These are phyloP conservation scores for Fusarium brevicatenulatum DNA, from an alignment of 2,329 filamentous ascomycete species.

Conservation along the genomic window DNA sequence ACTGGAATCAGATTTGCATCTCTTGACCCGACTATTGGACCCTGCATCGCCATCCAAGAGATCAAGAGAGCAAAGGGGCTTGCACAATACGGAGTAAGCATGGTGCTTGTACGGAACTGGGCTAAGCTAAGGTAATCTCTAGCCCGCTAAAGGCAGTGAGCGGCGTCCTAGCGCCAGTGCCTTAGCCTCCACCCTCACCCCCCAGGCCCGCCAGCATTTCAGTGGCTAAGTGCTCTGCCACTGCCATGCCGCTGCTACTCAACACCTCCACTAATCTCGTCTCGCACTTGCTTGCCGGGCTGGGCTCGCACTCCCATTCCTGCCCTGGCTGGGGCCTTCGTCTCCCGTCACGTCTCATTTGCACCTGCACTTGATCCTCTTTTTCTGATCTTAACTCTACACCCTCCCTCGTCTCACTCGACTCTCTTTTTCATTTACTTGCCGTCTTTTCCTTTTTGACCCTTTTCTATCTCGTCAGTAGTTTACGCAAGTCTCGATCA, in stretches of 20 bases:
- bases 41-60: slow-evolving; percentile 11
- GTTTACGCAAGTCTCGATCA: slow-evolving; percentile 2
- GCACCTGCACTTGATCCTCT: slow-evolving; percentile 1
- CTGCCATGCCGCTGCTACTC: slow-evolving; percentile 20
- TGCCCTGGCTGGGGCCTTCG: slow-evolving; percentile 16
- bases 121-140: slow-evolving; percentile 25
- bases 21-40: slow-evolving; percentile 7
- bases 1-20: slow-evolving; percentile 26
- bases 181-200: slow-evolving; percentile 7
- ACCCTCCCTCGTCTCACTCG: slow-evolving; percentile 10
- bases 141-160: slow-evolving; percentile 35
- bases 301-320: slow-evolving; percentile 33
- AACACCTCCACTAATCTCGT: slow-evolving; percentile 8
- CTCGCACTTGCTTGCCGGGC: slow-evolving; percentile 18
- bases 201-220: slow-evolving; percentile 21
- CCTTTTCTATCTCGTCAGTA: not conserved
- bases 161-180: slow-evolving; percentile 26
- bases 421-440: slow-evolving; percentile 2
- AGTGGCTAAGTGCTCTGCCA: slow-evolving; percentile 27
- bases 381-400: slow-evolving; percentile 22
- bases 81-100: slow-evolving; percentile 21
- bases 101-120: slow-evolving; percentile 22
- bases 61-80: slow-evolving; percentile 12
- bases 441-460: slow-evolving; percentile 23
- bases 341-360: slow-evolving; percentile 30